Conservation (phyloP, 2,329 filamentous ascomycete genomes). For the Bimuria novae-zelandiae region DNA sequence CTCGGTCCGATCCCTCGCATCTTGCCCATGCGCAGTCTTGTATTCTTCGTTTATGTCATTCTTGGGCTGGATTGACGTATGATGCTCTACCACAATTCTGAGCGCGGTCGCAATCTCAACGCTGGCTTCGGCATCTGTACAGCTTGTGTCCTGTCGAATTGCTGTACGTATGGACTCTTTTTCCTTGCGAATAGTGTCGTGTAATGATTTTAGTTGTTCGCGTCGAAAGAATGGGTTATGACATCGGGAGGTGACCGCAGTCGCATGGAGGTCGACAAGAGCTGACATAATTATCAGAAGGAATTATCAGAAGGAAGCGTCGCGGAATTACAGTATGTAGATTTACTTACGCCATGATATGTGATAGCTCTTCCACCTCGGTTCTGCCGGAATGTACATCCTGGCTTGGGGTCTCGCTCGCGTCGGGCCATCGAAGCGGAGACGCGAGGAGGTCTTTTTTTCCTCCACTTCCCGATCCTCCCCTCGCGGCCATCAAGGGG, state of each 20-base stretch:
- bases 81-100: slow-evolving; percentile 46
- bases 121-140: slow-evolving; percentile 45
- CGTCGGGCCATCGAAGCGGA: background rate
- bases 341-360: too few species aligned
- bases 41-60: slow-evolving; percentile 50
- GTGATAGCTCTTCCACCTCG: too few species aligned
- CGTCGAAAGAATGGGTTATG: slow-evolving; percentile 54
- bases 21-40: slow-evolving; percentile 45
- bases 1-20: slow-evolving; percentile 41
- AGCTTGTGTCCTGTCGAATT: slow-evolving; percentile 47
- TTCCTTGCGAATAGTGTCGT: slow-evolving; percentile 45
- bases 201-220: slow-evolving; percentile 52
- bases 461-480: slow-evolving; percentile 28
- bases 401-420: background rate
- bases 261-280: slow-evolving; percentile 43
- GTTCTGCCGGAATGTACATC: background rate
- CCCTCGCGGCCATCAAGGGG: too few species aligned
- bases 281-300: slow-evolving; percentile 12
- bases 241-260: slow-evolving; percentile 52
- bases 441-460: background rate
- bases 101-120: slow-evolving; percentile 51
- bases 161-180: slow-evolving; percentile 45
- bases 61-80: slow-evolving; percentile 47
- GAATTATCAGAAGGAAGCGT: too few species aligned
- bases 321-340: too few species aligned